phyloP scores from a whole-genome alignment of 2,329 filamentous ascomycete species.

The Colletotrichum brevisporum region DNA sequence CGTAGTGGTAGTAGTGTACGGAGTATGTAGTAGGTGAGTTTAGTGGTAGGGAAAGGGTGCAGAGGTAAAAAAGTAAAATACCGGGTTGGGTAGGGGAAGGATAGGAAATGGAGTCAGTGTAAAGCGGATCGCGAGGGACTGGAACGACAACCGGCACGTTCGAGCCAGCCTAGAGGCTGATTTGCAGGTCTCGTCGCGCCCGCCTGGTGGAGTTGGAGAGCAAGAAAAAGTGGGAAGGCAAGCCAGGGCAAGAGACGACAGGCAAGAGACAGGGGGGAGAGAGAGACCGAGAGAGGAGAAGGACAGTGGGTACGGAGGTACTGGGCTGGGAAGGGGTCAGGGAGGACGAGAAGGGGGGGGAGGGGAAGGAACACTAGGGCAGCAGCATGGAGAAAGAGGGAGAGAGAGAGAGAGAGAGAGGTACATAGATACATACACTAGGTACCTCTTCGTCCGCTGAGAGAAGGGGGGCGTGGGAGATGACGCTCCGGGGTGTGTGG shows the following conservation, averaged over 20 bases:
- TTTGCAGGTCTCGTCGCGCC: conserved; percentile 39
- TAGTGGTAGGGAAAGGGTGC: background rate
- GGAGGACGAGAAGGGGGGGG: conserved; percentile 1
- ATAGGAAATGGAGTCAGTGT: conserved; percentile 30
- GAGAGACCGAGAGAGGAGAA: background rate
- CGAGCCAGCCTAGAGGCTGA: conserved; percentile 39
- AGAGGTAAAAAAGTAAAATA: conserved; percentile 32
- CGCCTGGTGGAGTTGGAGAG: conserved; percentile 35
- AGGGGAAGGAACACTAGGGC: conserved; percentile 10
- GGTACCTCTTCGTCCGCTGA: no score
- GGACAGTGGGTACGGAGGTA: background rate
- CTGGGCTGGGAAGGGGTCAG: conserved; percentile 18
- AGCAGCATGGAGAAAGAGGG: conserved; percentile 28
- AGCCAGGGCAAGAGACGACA: conserved; percentile 36
- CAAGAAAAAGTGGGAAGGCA: conserved; percentile 14
- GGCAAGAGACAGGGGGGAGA: conserved; percentile 10
- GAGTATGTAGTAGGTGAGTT: background rate
- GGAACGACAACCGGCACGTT: conserved; percentile 40
- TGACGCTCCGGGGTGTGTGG: conserved; percentile 28
- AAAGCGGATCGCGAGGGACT: conserved; percentile 35
- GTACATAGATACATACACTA: no score
- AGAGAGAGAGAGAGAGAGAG: conserved; percentile 9
- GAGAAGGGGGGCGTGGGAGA: conserved; percentile 36
- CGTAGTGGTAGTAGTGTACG: background rate
- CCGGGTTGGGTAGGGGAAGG: conserved; percentile 23